Percentiles rank a stretch among this genome's conserved stretches.
Evolutionary conservation across 495 filamentous ascomycete genomes (phyloP).

Genomic region (Penicillium argentinense): DNA sequence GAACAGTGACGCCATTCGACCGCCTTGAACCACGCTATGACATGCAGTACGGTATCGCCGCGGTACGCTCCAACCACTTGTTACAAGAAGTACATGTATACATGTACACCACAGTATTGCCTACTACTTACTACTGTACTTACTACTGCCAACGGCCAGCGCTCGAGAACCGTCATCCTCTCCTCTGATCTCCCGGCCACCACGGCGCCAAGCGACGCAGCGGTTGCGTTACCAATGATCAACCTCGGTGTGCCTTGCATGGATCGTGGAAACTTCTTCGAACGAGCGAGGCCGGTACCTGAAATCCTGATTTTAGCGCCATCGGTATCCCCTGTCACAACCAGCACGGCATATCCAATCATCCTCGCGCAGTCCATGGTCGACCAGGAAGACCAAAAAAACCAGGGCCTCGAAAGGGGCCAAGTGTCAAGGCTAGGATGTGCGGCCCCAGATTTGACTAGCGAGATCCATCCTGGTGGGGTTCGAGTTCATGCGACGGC

Average conservation of each 20-base stretch:
- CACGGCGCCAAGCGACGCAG: slow-evolving; percentile 3
- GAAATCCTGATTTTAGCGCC: slow-evolving; percentile 5
- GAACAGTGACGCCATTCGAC: slow-evolving; percentile 28
- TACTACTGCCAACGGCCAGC: too few relatives aligned
- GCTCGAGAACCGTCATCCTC: too few relatives aligned
- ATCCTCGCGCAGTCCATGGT: not conserved
- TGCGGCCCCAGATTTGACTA: slow-evolving; percentile 36
- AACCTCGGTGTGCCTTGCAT: slow-evolving; percentile 10
- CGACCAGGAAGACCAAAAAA: slow-evolving; percentile 1
- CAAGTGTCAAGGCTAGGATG: slow-evolving; percentile 20
- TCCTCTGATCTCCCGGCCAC: too few relatives aligned
- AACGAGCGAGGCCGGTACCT: slow-evolving; percentile 11
- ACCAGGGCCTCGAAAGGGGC: not conserved
- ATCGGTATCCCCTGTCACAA: not conserved
- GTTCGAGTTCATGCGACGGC: slow-evolving; percentile 22
- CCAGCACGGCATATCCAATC: not conserved
- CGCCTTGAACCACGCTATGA: slow-evolving; percentile 21
- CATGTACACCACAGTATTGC: slow-evolving; percentile 1
- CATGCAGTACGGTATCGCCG: slow-evolving; percentile 18
- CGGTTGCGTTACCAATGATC: slow-evolving; percentile 1
- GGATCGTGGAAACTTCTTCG: slow-evolving; percentile 27
- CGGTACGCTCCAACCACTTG: too few relatives aligned
- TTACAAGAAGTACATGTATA: slow-evolving; percentile 1
- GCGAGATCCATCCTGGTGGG: slow-evolving; percentile 30
- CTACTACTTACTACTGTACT: not conserved